Base-by-base conservation (phyloP, 202 grass and related monocot genomes). In the Schoenoplectus tabernaemontani region DNA sequence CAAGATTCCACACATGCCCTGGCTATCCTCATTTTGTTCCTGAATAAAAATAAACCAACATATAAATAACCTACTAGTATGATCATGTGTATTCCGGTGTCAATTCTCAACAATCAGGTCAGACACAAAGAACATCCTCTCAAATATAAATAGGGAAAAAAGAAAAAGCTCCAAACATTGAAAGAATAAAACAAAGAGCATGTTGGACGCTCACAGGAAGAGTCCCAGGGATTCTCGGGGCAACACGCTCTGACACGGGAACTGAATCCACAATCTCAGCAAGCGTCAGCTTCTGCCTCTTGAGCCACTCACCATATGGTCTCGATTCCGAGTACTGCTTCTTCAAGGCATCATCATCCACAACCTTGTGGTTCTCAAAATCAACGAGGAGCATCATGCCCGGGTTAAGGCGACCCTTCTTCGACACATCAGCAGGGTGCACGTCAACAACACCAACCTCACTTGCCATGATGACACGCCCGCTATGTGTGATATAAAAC, bases 311-410 rank as follows among this genome's bases (percentile, higher is more conserved):
- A 9, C 85, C 88, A 56, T 96, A 99, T 26, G 96, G 96, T 41
- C 89, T 84, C 75, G 96, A 87, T 86, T 91, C 83, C 20, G 96
- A 96, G 62, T 93, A 99, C 42, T 96, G 90, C 65, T 89, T 67
- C 82, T 99, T 99, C 56, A 99, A 71, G 50, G 77, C 90, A 81
- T 96, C 96, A 85, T 99, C 96, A 82, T 99, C 91, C 28, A 99
- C 92, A 64, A 99, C 87, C 81, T 51, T 87, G 38, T 91, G 96
- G 69, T 99, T 99, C 76, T 99, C 92, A 34, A 99, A 99, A 84
- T 99, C 96, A 60, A 99, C 96, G 42, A 99, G 82, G 38, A 99
- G 76, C 96, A 99, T 99, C 96, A 99, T 99, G 77, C 96, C 96
- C 80, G 96, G 96, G 77, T 99, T 96, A 10, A 99, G 82, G 51